phyloP scores from a whole-genome alignment of 2,329 filamentous ascomycete genomes.

The Diplocarpon mali region DNA sequence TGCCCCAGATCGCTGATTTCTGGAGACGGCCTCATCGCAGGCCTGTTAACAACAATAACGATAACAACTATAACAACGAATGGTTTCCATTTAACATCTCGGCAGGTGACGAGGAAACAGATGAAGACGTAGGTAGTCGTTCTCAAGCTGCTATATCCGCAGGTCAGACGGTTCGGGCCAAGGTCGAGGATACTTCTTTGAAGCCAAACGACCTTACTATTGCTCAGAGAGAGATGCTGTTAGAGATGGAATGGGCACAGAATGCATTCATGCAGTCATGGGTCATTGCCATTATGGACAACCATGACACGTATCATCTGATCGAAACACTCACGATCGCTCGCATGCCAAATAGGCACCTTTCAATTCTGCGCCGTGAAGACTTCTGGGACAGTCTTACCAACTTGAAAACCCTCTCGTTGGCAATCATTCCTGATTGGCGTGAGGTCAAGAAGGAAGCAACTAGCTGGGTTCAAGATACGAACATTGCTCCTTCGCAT shows the following conservation, averaged over 20 bases:
- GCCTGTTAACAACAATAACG: no score
- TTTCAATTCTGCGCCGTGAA: slow-evolving; percentile 41
- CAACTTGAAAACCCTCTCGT: slow-evolving; percentile 40
- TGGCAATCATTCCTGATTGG: slow-evolving; percentile 58
- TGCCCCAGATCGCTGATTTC: no score
- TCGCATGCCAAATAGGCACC: slow-evolving; percentile 50
- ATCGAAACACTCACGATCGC: slow-evolving; percentile 52
- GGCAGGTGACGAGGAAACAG: neutral
- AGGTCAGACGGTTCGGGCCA: slow-evolving; percentile 2
- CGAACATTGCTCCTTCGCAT: slow-evolving; percentile 37
- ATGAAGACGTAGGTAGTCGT: neutral
- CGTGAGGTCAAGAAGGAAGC: slow-evolving; percentile 43
- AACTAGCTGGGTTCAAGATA: slow-evolving; percentile 39
- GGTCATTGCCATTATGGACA: slow-evolving; percentile 52
- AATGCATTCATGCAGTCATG: slow-evolving; percentile 58
- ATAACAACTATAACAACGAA: no score
- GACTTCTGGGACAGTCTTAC: slow-evolving; percentile 53
- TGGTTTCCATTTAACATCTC: neutral
- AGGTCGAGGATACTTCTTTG: slow-evolving; percentile 13
- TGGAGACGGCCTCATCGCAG: neutral
- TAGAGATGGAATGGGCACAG: slow-evolving; percentile 60
- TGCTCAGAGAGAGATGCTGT: slow-evolving; percentile 56
- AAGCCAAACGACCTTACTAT: slow-evolving; percentile 45
- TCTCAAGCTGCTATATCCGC: neutral
- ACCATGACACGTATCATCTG: slow-evolving; percentile 38